Evolutionary conservation across 73 alveolate species (phyloP).

Genomic region (Paramecium sonneborni): DNA sequence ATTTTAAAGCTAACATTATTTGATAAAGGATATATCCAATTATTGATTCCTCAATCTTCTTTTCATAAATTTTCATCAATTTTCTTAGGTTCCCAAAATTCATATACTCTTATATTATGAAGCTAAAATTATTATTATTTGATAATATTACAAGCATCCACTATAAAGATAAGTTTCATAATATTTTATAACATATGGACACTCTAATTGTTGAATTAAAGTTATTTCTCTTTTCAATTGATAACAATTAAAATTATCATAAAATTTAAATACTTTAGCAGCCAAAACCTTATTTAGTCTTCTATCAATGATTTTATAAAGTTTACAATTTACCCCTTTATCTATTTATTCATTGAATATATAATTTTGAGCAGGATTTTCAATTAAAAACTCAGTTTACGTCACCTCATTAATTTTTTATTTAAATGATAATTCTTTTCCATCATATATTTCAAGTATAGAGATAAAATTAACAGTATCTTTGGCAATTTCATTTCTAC

Average conservation of each 20-base stretch:
- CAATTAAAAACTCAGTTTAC: not conserved
- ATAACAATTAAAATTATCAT: not conserved
- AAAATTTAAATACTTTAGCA: constrained; percentile 8
- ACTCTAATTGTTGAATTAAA: not conserved
- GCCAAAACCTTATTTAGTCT: not conserved
- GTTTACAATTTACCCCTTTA: not conserved
- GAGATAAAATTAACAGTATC: not conserved
- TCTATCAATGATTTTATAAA: constrained; percentile 18
- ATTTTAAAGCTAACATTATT: not conserved
- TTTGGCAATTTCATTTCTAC: not conserved
- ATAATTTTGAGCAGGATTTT: not conserved
- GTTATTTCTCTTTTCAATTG: not conserved
- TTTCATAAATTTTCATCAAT: not conserved
- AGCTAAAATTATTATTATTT: not conserved
- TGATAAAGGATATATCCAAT: not conserved
- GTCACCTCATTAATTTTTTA: not conserved
- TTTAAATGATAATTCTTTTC: constrained; percentile 10
- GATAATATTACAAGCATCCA: constrained; percentile 9
- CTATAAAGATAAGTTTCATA: not conserved
- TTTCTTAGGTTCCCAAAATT: not conserved
- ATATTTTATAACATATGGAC: not conserved
- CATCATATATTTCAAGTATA: constrained; percentile 12
- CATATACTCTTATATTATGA: not conserved
- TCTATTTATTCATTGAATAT: not conserved
- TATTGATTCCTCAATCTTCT: not conserved